These are phyloP conservation scores for Jamesozyma gamospora DNA, from an alignment of 805 yeast species.

Conservation along the genomic window DNA sequence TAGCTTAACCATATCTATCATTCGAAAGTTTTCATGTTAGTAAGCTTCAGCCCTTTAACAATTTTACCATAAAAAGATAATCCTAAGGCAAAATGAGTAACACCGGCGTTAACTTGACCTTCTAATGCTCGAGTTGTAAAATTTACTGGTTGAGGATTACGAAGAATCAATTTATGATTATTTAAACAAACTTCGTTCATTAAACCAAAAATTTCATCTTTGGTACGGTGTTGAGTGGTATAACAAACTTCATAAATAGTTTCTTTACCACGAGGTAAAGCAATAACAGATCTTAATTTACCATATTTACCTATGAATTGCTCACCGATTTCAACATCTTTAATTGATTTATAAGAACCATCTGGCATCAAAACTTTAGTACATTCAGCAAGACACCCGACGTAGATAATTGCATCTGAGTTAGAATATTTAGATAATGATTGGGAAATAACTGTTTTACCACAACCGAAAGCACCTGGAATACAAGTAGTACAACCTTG, in stretches of 20 bases:
- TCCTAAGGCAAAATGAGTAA: constrained; percentile 17
- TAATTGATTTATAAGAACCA: constrained; percentile 31
- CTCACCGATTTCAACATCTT: constrained; percentile 33
- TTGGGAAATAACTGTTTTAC: constrained; percentile 97
- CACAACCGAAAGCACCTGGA: constrained; percentile 99
- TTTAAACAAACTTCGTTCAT: constrained; percentile 27
- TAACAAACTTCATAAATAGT: constrained; percentile 33
- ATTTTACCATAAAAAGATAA: constrained; percentile 6
- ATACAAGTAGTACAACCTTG: constrained; percentile 99
- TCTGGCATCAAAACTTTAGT: constrained; percentile 37
- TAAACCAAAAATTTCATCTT: constrained; percentile 1
- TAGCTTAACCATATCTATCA: no score
- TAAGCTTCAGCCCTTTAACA: constrained; percentile 4
- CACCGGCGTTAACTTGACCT: constrained; percentile 13
- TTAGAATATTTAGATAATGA: constrained; percentile 94
- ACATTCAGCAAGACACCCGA: constrained; percentile 49
- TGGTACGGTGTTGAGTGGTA: constrained; percentile 6
- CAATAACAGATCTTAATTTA: constrained; percentile 33
- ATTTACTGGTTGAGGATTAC: constrained; percentile 19
- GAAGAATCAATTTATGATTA: constrained; percentile 31
- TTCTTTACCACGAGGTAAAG: constrained; percentile 37
- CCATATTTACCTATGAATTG: constrained; percentile 39
- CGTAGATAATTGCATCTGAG: constrained; percentile 93
- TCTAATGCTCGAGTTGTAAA: constrained; percentile 5
- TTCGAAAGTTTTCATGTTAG: no score